Evolutionary conservation across 331 rosid genomes (phyloP).

Genomic region (Stylosanthes scabra): DNA sequence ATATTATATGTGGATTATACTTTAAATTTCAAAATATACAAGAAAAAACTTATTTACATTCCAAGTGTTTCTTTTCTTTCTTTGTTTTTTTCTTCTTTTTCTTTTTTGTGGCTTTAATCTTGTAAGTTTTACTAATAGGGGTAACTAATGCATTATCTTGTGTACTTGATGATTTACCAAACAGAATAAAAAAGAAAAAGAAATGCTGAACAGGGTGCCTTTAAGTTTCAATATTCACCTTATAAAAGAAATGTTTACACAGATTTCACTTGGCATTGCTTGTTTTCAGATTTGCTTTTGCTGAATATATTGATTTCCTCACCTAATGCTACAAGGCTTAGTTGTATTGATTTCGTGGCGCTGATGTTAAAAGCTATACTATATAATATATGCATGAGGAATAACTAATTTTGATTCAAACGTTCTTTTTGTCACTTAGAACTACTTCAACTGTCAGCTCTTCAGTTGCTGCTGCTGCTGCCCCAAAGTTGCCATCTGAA

Average conservation of each 20-base stretch:
- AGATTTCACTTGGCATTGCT: conserved; percentile 1
- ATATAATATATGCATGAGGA: conserved; percentile 32
- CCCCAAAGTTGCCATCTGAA: conserved; percentile 91
- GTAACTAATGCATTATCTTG: conserved; percentile 2
- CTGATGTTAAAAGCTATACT: background rate
- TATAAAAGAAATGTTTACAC: conserved; percentile 1
- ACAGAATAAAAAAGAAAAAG: no score
- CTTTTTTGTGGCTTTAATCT: background rate
- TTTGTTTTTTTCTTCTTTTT: background rate
- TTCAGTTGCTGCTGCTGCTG: conserved; percentile 50
- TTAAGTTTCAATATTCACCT: background rate
- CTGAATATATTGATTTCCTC: background rate
- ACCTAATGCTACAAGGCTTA: background rate
- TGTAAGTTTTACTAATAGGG: background rate
- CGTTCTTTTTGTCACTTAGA: conserved; percentile 48
- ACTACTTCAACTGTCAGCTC: conserved; percentile 72
- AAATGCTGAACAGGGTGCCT: background rate
- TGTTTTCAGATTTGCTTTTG: conserved; percentile 1
- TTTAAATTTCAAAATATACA: background rate
- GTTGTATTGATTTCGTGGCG: background rate
- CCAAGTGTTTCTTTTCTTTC: background rate
- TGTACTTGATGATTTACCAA: background rate
- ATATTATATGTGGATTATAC: background rate
- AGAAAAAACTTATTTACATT: conserved; percentile 8
- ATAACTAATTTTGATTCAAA: conserved; percentile 16